Conservation (phyloP, 2,329 filamentous ascomycete species). For the Aspergillus sp. region DNA sequence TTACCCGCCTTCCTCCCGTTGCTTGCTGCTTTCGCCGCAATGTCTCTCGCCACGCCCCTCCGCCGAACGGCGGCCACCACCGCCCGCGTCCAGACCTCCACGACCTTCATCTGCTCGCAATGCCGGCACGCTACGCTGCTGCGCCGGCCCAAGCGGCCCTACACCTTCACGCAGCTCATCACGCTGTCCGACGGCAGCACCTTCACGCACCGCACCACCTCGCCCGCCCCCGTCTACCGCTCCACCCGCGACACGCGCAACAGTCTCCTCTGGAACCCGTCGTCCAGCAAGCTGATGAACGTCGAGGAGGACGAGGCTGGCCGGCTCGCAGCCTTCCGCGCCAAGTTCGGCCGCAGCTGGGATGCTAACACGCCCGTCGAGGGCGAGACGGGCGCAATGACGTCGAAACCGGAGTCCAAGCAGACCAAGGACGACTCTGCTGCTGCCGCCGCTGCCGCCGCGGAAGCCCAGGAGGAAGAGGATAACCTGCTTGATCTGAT, state of each 20-base stretch:
- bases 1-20: background rate
- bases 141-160: conserved; percentile 82
- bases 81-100: conserved; percentile 21
- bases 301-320: conserved; percentile 95
- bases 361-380: conserved; percentile 54
- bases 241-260: conserved; percentile 83
- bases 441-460: conserved; percentile 33
- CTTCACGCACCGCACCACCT: conserved; percentile 55
- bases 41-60: conserved; percentile 37
- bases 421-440: conserved; percentile 27
- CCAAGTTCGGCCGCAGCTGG: conserved; percentile 78
- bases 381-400: conserved; percentile 24
- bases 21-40: conserved; percentile 6
- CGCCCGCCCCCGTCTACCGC: conserved; percentile 56
- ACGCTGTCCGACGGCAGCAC: conserved; percentile 88
- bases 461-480: conserved; percentile 46
- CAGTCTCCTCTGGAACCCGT: conserved; percentile 86
- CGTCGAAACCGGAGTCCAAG: conserved; percentile 5
- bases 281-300: conserved; percentile 73
- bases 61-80: conserved; percentile 33
- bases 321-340: conserved; percentile 78
- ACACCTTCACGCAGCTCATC: conserved; percentile 95
- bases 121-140: conserved; percentile 81
- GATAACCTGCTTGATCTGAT: conserved; percentile 59
- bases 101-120: conserved; percentile 54